Evolutionary conservation across 805 yeast genomes (phyloP), one percentile per base, ranked within the genome.

Genomic region (Candida insectalens): DNA sequence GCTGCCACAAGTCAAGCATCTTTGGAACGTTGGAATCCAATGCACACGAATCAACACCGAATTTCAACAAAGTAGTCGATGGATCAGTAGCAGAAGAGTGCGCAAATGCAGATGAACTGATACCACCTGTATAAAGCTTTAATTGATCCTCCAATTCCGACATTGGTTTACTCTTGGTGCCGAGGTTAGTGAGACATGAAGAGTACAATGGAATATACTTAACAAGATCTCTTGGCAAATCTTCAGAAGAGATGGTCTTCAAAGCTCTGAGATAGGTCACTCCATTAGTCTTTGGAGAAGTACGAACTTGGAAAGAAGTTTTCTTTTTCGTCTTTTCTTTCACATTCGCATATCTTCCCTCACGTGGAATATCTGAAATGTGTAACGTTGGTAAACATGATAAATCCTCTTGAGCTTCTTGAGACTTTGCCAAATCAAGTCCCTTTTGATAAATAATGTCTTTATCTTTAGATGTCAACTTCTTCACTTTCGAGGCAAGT

Each of bases 101-200:
- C 1, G 76, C 71, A 40, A 71, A 63, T 6, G 74, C 62, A 15
- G 71, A 64, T n/a, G 87, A 70, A 4, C 75, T 63, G 14, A 92
- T 55, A 0, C 96, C 96, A 18, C 97, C 97, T 0, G 97, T 87
- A 36, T 69, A 66, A 32, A 78, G 62, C 49, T 80, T 83, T 44
- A 92, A 87, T 29, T 77, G 75, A 44, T 88, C 87, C 50, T 89
- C 97, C 37, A 92, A 68, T 25, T 77, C 80, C 16, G 84, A 82
- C 71, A 83, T 83, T 1, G 79, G 52, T 38, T 79, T 76, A 6
- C 56, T 48, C 6, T 62, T 52, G 2, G 98, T 89, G n/a, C 98
- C 98, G 41, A 92, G 64, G 50, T 78, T 84, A 3, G 94, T 81
- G 39, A 92, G 61, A 30, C 94, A 80, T 19, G 78, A 81, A 7